Percentiles rank a stretch among this genome's conserved stretches.
phyloP scores from a whole-genome alignment of 2,329 filamentous ascomycete genomes.

The Botrytis fabae region DNA sequence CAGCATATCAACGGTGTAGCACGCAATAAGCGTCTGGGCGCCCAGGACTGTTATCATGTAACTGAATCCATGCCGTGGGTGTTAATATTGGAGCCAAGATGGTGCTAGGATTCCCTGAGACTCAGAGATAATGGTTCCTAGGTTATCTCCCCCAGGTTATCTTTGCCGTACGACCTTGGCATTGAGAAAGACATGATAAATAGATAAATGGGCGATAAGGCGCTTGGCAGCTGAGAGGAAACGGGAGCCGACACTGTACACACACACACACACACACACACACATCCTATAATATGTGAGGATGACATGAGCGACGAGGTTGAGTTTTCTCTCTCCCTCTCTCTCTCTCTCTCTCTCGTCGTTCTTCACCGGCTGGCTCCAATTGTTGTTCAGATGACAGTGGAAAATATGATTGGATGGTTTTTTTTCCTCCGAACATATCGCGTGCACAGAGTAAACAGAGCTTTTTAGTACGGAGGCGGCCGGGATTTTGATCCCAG shows the following conservation, averaged over 20 bases:
- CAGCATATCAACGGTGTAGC: slow-evolving; percentile 5
- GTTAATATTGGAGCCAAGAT: neutral
- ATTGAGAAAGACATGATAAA: neutral
- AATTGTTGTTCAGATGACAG: neutral
- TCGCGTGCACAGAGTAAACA: no score
- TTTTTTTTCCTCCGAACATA: neutral
- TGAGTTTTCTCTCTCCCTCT: neutral
- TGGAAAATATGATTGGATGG: neutral
- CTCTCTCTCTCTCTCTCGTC: neutral
- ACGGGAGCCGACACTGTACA: neutral
- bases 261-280: neutral
- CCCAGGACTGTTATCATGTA: slow-evolving; percentile 5
- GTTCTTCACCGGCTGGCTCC: neutral
- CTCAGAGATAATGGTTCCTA: neutral
- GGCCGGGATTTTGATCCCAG: neutral
- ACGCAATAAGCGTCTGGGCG: slow-evolving; percentile 5
- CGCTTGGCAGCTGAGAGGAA: slow-evolving; percentile 4
- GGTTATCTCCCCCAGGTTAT: neutral
- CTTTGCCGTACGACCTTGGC: neutral
- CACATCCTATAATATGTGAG: neutral
- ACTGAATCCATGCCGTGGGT: neutral
- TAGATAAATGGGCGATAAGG: neutral
- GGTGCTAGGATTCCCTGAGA: neutral
- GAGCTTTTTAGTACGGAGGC: neutral
- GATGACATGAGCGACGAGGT: neutral